Evolutionary conservation across 2,329 filamentous ascomycete genomes (phyloP).

Genomic region (Exophiala alcalophila): DNA sequence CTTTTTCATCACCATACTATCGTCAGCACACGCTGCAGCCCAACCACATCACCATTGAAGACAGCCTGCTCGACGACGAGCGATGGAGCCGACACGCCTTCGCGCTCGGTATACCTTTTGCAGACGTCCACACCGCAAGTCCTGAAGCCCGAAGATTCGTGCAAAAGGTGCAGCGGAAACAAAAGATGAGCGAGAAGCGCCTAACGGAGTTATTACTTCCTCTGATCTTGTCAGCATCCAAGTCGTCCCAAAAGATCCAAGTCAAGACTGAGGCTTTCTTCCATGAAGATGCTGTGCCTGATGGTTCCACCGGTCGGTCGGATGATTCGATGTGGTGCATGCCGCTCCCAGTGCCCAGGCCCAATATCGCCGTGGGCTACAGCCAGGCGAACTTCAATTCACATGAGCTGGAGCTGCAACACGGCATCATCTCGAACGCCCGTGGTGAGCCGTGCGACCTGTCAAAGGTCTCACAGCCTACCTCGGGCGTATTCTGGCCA

Average conservation of each 20-base stretch:
- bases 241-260: slow-evolving; percentile 13
- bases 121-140: slow-evolving; percentile 9
- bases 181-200: slow-evolving; percentile 7
- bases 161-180: slow-evolving; percentile 17
- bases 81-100: slow-evolving; percentile 20
- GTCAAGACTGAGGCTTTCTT: slow-evolving; percentile 10
- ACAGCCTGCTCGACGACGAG: slow-evolving; percentile 13
- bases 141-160: slow-evolving; percentile 17
- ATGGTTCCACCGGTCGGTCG: neutral
- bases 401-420: slow-evolving; percentile 20
- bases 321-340: slow-evolving; percentile 9
- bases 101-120: slow-evolving; percentile 18
- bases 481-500: slow-evolving; percentile 18
- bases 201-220: slow-evolving; percentile 12
- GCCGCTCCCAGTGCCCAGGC: slow-evolving; percentile 19
- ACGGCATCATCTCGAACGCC: slow-evolving; percentile 20
- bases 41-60: slow-evolving; percentile 17
- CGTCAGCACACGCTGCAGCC: slow-evolving; percentile 9
- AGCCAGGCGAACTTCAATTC: slow-evolving; percentile 14
- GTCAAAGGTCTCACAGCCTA: slow-evolving; percentile 22
- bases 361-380: slow-evolving; percentile 22
- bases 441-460: slow-evolving; percentile 21
- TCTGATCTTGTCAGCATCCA: slow-evolving; percentile 14
- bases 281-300: slow-evolving; percentile 21
- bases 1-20: slow-evolving; percentile 11